Evolutionary conservation across 2,329 filamentous ascomycete genomes (phyloP).

Genomic region (Exophiala sp.): DNA sequence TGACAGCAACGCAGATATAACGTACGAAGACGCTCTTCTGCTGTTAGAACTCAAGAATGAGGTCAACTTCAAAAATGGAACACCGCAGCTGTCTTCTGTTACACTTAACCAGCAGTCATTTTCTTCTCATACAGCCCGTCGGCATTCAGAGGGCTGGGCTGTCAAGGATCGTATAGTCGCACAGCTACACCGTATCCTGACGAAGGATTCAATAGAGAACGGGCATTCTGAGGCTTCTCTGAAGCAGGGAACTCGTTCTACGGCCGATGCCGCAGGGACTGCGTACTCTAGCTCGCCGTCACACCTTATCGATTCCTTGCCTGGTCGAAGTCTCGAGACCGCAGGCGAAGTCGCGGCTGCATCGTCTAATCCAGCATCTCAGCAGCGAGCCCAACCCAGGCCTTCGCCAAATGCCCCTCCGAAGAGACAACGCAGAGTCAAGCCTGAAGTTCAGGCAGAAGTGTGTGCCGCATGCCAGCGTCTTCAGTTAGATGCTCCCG

Average conservation of each 20-base stretch:
- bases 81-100: conserved; percentile 12
- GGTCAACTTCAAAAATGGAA: conserved; percentile 25
- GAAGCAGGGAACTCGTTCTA: neutral
- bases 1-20: conserved; percentile 33
- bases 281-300: no score
- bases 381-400: neutral
- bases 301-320: no score
- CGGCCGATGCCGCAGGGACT: no score
- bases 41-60: conserved; percentile 38
- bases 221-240: neutral
- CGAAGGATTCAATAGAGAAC: neutral
- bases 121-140: conserved; percentile 8
- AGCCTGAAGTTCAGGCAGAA: conserved; percentile 20
- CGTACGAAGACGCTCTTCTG: conserved; percentile 45
- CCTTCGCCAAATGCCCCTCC: conserved; percentile 2
- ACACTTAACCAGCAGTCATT: conserved; percentile 5
- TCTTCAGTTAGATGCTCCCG: conserved; percentile 46
- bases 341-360: neutral
- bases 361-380: neutral
- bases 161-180: neutral
- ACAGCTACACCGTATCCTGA: conserved; percentile 5
- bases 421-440: conserved; percentile 18
- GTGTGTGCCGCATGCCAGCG: conserved; percentile 53
- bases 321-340: neutral
- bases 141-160: conserved; percentile 1